These are phyloP conservation scores for Massariosphaeria phaeospora DNA, from an alignment of 495 filamentous ascomycete genomes.

Conservation along the genomic window DNA sequence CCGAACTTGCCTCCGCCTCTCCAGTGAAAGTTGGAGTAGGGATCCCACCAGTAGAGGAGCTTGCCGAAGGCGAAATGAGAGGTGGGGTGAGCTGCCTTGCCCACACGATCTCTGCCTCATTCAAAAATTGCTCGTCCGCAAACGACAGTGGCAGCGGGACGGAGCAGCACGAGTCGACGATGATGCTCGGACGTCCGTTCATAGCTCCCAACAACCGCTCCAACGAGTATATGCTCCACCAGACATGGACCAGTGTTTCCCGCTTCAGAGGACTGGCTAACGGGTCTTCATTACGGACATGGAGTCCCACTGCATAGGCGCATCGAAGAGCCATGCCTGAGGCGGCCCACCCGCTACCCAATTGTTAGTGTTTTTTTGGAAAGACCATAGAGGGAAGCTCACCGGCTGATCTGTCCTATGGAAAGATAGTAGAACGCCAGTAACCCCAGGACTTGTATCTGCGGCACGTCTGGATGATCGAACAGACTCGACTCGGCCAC, in stretches of 20 bases:
- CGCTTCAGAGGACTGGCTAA: constrained; percentile 49
- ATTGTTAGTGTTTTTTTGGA: neutral
- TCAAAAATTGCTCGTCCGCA: constrained; percentile 50
- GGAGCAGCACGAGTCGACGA: constrained; percentile 51
- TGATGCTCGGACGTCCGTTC: constrained; percentile 56
- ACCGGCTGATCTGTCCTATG: constrained; percentile 57
- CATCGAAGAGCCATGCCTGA: constrained; percentile 54
- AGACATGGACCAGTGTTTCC: constrained; percentile 55
- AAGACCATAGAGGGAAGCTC: constrained; percentile 13
- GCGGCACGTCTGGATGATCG: constrained; percentile 52
- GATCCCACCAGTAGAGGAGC: neutral
- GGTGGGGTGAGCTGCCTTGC: neutral
- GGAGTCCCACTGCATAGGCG: constrained; percentile 54
- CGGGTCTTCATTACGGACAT: constrained; percentile 51
- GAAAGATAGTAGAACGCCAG: constrained; percentile 55
- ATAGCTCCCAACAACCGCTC: constrained; percentile 55
- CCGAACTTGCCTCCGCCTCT: neutral
- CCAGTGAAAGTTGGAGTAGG: neutral
- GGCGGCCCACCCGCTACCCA: constrained; percentile 55
- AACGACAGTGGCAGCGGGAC: constrained; percentile 54
- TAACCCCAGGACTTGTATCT: constrained; percentile 54
- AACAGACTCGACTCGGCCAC: constrained; percentile 49
- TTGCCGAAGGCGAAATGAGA: neutral
- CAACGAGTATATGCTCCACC: constrained; percentile 57
- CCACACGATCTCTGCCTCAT: neutral